Conservation (phyloP, 2,329 filamentous ascomycete genomes). For the Alternaria metachromatica region DNA sequence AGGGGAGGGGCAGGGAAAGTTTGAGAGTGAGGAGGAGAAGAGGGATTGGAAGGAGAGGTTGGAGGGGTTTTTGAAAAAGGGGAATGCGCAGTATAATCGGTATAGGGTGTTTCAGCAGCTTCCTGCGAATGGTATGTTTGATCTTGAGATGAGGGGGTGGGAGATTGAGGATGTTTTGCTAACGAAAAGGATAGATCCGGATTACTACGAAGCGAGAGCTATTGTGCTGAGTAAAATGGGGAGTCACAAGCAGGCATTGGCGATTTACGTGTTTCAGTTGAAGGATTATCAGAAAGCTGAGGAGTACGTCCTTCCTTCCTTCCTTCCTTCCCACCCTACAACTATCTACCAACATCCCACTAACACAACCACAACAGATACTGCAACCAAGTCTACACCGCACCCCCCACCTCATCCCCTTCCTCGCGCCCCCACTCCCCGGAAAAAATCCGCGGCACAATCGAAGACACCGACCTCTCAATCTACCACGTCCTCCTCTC, state of each 20-base stretch:
- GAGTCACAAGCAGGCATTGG: slow-evolving; percentile 91
- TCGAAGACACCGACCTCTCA: slow-evolving; percentile 68
- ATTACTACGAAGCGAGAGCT: slow-evolving; percentile 88
- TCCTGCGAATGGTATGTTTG: slow-evolving; percentile 73
- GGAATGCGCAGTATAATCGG: slow-evolving; percentile 79
- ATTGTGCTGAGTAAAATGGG: slow-evolving; percentile 95
- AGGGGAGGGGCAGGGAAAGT: slow-evolving; percentile 41
- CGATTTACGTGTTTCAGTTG: slow-evolving; percentile 97
- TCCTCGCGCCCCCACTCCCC: slow-evolving; percentile 39
- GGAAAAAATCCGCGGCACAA: slow-evolving; percentile 38
- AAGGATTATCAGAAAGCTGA: slow-evolving; percentile 87
- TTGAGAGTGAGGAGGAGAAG: slow-evolving; percentile 45
- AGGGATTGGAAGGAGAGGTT: slow-evolving; percentile 68
- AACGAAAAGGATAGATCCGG: slow-evolving; percentile 64
- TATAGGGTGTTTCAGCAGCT: slow-evolving; percentile 78
- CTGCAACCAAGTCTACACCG: slow-evolving; percentile 83
- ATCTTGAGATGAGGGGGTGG: not conserved
- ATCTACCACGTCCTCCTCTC: slow-evolving; percentile 93
- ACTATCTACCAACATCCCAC: not conserved
- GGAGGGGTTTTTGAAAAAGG: slow-evolving; percentile 72
- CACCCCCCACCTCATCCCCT: slow-evolving; percentile 29
- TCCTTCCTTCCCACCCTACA: not conserved
- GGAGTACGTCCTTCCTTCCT: slow-evolving; percentile 63
- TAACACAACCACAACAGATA: slow-evolving; percentile 51
- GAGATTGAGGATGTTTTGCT: not conserved